These are phyloP conservation scores for Podospora australis DNA, from an alignment of 495 filamentous ascomycete species.

Conservation along the genomic window DNA sequence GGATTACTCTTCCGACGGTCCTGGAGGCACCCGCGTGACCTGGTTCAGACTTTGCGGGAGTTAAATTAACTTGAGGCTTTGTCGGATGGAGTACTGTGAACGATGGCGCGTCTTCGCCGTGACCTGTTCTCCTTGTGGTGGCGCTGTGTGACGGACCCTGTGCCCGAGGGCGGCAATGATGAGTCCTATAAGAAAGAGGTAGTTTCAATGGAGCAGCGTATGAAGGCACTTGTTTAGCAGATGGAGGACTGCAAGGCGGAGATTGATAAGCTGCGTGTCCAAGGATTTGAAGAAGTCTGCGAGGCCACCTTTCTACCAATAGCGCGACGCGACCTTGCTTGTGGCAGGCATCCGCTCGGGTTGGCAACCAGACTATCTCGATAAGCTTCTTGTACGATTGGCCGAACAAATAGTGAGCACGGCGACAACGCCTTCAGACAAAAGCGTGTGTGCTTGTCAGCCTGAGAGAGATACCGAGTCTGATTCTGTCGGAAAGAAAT, in stretches of 20 bases:
- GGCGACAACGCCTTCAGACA: too few species aligned
- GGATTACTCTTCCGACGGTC: too few species aligned
- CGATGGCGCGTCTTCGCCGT: constrained; percentile 23
- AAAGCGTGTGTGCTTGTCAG: too few species aligned
- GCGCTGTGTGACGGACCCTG: constrained; percentile 20
- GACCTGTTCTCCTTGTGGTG: constrained; percentile 38
- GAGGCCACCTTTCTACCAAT: constrained; percentile 31
- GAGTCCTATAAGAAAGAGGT: not conserved
- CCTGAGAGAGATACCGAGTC: too few species aligned
- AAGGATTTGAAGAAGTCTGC: too few species aligned
- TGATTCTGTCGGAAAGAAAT: too few species aligned
- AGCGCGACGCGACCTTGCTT: constrained; percentile 41
- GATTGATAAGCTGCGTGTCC: too few species aligned
- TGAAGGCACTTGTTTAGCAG: too few species aligned
- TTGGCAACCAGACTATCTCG: constrained; percentile 41
- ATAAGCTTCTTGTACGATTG: constrained; percentile 30
- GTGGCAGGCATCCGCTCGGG: constrained; percentile 37
- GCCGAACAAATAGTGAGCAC: constrained; percentile 18
- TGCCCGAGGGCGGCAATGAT: constrained; percentile 3
- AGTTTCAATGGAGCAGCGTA: not conserved
- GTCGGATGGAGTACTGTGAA: constrained; percentile 12
- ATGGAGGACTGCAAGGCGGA: too few species aligned
- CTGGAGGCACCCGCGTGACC: too few species aligned
- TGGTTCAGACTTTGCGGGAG: constrained; percentile 6
- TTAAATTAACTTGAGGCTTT: constrained; percentile 21